Percentiles rank a stretch among this genome's conserved stretches.
Conservation (phyloP, 768 basidiomycete genomes). For the Agrocybe pediades region DNA sequence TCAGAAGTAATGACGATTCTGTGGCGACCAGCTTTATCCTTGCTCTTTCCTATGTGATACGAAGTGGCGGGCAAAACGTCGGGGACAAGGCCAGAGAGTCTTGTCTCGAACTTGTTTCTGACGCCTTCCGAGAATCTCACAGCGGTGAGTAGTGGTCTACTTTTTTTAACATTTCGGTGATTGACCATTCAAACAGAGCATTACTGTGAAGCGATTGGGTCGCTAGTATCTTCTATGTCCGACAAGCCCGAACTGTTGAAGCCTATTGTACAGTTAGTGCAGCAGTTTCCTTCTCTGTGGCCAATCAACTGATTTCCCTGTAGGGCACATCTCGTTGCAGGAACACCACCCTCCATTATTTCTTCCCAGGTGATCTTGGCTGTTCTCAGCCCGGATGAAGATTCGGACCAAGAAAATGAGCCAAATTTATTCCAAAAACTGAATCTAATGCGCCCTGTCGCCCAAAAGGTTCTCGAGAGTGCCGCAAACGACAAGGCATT, state of each 20-base stretch:
- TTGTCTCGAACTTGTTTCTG: slow-evolving; percentile 73
- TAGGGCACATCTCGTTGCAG: slow-evolving; percentile 64
- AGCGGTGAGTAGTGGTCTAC: slow-evolving; percentile 65
- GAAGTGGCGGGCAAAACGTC: slow-evolving; percentile 70
- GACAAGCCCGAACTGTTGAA: slow-evolving; percentile 62
- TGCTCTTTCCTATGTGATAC: slow-evolving; percentile 76
- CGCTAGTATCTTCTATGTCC: slow-evolving; percentile 64
- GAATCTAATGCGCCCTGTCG: slow-evolving; percentile 58
- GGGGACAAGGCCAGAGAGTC: slow-evolving; percentile 74
- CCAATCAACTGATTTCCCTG: slow-evolving; percentile 1
- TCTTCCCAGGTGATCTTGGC: slow-evolving; percentile 63
- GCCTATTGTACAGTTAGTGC: slow-evolving; percentile 65
- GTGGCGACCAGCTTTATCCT: slow-evolving; percentile 76
- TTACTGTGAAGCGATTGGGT: slow-evolving; percentile 66
- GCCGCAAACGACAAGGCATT: slow-evolving; percentile 68
- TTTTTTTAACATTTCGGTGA: too few relatives aligned
- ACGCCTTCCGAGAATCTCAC: slow-evolving; percentile 75
- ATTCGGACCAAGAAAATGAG: slow-evolving; percentile 33
- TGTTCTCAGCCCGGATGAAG: slow-evolving; percentile 49
- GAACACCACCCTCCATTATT: slow-evolving; percentile 67
- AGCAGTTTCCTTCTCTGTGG: background rate
- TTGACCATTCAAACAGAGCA: slow-evolving; percentile 65
- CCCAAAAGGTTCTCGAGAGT: slow-evolving; percentile 74
- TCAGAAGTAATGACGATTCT: slow-evolving; percentile 60
- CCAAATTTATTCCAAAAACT: slow-evolving; percentile 69